Evolutionary conservation across 176 grass and related monocot species (phyloP).

Genomic region (Secale cereale): DNA sequence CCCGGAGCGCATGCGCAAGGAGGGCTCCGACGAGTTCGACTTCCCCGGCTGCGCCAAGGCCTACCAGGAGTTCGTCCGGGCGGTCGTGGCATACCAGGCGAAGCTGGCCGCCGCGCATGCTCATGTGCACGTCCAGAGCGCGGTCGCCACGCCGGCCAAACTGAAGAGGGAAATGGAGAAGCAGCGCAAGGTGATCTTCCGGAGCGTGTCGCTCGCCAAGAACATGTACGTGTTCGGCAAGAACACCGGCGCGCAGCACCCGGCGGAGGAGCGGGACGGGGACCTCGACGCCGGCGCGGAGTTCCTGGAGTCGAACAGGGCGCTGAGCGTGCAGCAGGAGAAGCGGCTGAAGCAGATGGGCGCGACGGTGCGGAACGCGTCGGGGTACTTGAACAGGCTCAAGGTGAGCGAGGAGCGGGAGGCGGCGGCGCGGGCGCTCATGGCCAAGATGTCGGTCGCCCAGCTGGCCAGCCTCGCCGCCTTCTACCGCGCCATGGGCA

Average conservation of each 20-base stretch:
- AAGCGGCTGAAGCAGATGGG: slow-evolving; percentile 98
- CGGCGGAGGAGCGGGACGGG: neutral
- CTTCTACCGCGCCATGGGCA: slow-evolving; percentile 80
- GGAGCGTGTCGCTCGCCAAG: slow-evolving; percentile 82
- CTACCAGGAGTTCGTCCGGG: slow-evolving; percentile 88
- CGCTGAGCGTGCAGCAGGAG: slow-evolving; percentile 81
- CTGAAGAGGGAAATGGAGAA: slow-evolving; percentile 56
- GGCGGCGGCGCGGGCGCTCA: slow-evolving; percentile 57
- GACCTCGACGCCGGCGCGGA: slow-evolving; percentile 69
- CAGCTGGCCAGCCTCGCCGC: slow-evolving; percentile 61
- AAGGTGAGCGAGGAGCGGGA: slow-evolving; percentile 58
- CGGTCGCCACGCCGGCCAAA: neutral
- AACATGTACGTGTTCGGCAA: slow-evolving; percentile 46
- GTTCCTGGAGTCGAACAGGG: slow-evolving; percentile 66
- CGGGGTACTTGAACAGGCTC: slow-evolving; percentile 58
- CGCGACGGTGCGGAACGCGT: slow-evolving; percentile 87
- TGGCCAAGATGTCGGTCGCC: slow-evolving; percentile 69
- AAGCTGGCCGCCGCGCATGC: slow-evolving; percentile 19
- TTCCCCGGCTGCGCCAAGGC: slow-evolving; percentile 69
- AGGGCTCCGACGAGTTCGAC: slow-evolving; percentile 72
- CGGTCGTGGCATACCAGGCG: slow-evolving; percentile 61
- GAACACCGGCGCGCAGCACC: neutral
- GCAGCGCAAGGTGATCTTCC: slow-evolving; percentile 51
- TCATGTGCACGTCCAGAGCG: neutral
- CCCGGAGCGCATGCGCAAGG: slow-evolving; percentile 79